Conservation (phyloP, 257 asterid genomes). For the Verbascum thapsus region DNA sequence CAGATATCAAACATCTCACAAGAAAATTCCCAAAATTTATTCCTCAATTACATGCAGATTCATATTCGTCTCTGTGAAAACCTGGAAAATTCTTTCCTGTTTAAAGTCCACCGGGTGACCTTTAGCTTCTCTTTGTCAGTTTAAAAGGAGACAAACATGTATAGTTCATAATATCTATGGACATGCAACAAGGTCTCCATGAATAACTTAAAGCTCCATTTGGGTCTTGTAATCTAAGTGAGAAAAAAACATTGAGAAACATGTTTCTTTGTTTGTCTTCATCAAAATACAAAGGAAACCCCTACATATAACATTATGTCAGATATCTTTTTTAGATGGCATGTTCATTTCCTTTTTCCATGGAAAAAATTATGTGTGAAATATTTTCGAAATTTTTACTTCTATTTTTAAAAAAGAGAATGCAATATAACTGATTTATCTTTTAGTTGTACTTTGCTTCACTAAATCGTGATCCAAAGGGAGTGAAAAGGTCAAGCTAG, state of each 20-base stretch:
- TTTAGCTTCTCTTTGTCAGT: neutral
- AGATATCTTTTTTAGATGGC: neutral
- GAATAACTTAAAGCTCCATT: conserved; percentile 5
- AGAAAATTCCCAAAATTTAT: too few species aligned
- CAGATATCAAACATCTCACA: neutral
- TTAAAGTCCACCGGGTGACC: neutral
- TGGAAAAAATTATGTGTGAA: neutral
- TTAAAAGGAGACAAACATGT: neutral
- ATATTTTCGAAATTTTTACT: neutral
- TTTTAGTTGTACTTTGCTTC: conserved; percentile 3
- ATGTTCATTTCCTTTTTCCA: neutral
- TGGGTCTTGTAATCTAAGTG: conserved; percentile 2
- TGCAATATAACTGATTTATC: conserved; percentile 5
- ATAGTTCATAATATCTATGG: neutral
- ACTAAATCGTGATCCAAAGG: neutral
- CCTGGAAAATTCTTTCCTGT: neutral
- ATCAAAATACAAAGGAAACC: neutral
- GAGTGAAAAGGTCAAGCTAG: neutral
- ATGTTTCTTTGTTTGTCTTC: conserved; percentile 12
- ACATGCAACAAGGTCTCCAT: conserved; percentile 10
- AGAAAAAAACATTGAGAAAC: conserved; percentile 1
- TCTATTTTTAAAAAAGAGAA: neutral
- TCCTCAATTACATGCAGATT: too few species aligned
- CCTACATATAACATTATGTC: neutral
- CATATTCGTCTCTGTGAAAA: too few species aligned